Evolutionary conservation across 2,329 filamentous ascomycete genomes (phyloP), one percentile per base, ranked within the genome.

Genomic region (Penicillium sp.): DNA sequence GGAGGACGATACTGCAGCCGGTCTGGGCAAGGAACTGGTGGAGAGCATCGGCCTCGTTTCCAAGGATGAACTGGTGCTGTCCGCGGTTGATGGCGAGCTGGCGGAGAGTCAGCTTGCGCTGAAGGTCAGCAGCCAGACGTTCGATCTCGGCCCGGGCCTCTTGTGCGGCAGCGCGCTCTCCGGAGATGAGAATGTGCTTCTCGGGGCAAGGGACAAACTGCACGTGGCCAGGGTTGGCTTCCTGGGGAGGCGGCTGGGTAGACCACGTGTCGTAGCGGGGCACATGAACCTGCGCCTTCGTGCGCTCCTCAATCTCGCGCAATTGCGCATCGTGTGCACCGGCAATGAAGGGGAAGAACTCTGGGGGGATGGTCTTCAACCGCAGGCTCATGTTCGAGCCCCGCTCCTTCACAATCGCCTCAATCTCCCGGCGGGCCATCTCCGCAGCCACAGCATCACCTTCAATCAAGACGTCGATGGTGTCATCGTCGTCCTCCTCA

Each of bases 291-390:
- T 91, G 89, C 38, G 97, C 83, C 63, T 92, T 91, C 64, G 89
- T 89, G 63, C 85, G 85, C 62, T 87, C 80, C 76, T 94, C 90
- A 55, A 97, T 82, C 40, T 85, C 84, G 65, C 86, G 83, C 58
- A 92, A 79, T 54, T 87, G 81, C 51, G 85, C 81, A 73, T 93
- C 91, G 74, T 90, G 85, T 10, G 89, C 87, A 52, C 93, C 93
- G 26, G 92, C 89, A 76, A 99, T 89, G 82, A 99, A 99, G 55
- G 94, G 94, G 79, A 95, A 99, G 78, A 95, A 96, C 75, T 97
- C 93, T 28, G 92, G 86, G 7, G 95, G 93, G 61, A 99, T 89
- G 52, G 89, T 88, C 76, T 89, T 92, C 66, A 99, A 79, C 70
- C 91, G 92, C 59, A 92, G 84, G 79, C 87, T 95, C 72, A 93